Base-by-base conservation (phyloP, 495 filamentous ascomycete genomes). In the Eremomyces bilateralis region DNA sequence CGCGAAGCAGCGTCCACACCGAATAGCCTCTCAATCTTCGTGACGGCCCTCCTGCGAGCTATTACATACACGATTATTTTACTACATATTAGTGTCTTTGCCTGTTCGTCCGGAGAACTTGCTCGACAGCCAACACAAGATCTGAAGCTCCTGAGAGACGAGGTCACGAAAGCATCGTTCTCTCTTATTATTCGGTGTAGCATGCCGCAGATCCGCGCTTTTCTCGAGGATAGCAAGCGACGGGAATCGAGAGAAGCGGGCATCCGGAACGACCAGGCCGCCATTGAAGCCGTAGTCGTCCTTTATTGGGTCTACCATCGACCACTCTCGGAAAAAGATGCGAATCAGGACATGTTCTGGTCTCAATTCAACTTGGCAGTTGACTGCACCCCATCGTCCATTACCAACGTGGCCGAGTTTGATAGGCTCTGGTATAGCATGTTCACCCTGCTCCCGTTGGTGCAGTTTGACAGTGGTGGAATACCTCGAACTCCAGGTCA, bases 371-470 rank as follows among this genome's bases (percentile, higher is more conserved):
- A 42, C 53, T 4, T 52, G 59, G 34, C 53, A 74, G 39, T 34
- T 43, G 4, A 11, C 18, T 3, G 37, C 52, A 3, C 33, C 56
- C n/a, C 43, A 48, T 32, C 30, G 3, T 37, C 43, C 17, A 42
- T 47, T n/a, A 51, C 48, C 15, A 64, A 84, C 42, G 53, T 74
- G 19, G 50, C 50, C 10, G 39, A 45, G 10, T 62, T 90, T 21
- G 88, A 97, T 47, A 49, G 49, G 4, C 51, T 61, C 5, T 97
- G 88, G 88, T 62, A 63, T 24, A 54, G 61, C n/a, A 40, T 82
- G 27, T 90, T 85, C 43, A 69, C 67, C 0, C 48, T 81, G 1
- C 53, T 92, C 8, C 85, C 88, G 2, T 58, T 85, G 3, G 56
- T 67, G 15, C 82, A 91, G 41, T 64, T 97, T 31, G 73, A 94